A percentile compares a stretch with the other conserved stretches of the same genome.
These are phyloP conservation scores for Wickerhamomyces sp. DNA, from an alignment of 1,139 yeast genomes.

Conservation along the genomic window DNA sequence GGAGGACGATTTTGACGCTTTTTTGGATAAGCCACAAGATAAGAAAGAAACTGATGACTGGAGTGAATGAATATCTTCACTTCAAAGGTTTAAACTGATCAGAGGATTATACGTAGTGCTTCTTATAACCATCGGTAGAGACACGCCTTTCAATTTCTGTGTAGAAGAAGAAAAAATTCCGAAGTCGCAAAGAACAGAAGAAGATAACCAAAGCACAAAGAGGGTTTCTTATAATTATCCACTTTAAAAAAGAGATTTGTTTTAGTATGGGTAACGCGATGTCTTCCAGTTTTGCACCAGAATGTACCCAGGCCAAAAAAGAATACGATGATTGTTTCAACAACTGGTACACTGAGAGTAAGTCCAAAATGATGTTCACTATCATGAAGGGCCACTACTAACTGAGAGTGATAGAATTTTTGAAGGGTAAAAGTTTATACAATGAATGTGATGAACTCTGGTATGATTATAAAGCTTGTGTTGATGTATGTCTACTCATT, in stretches of 20 bases:
- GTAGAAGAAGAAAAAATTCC: too few relatives aligned
- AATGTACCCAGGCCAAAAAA: constrained; percentile 82
- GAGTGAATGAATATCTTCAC: constrained; percentile 12
- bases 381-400: neutral
- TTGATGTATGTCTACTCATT: constrained; percentile 41
- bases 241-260: too few relatives aligned
- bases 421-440: constrained; percentile 45
- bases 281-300: constrained; percentile 96
- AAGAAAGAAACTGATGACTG: constrained; percentile 8
- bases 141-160: too few relatives aligned
- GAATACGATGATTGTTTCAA: constrained; percentile 91
- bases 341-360: constrained; percentile 88
- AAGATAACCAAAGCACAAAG: too few relatives aligned
- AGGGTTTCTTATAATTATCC: too few relatives aligned
- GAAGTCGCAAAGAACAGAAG: too few relatives aligned
- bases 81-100: too few relatives aligned
- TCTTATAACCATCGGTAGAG: too few relatives aligned
- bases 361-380: constrained; percentile 17
- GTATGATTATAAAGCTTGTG: constrained; percentile 82
- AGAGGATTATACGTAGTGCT: neutral
- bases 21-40: constrained; percentile 13
- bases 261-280: constrained; percentile 64
- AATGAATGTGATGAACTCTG: constrained; percentile 91
- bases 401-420: constrained; percentile 24
- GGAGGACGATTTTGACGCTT: constrained; percentile 20